phyloP scores from a whole-genome alignment of 179 eudicot species.

The Actinidia arguta region DNA sequence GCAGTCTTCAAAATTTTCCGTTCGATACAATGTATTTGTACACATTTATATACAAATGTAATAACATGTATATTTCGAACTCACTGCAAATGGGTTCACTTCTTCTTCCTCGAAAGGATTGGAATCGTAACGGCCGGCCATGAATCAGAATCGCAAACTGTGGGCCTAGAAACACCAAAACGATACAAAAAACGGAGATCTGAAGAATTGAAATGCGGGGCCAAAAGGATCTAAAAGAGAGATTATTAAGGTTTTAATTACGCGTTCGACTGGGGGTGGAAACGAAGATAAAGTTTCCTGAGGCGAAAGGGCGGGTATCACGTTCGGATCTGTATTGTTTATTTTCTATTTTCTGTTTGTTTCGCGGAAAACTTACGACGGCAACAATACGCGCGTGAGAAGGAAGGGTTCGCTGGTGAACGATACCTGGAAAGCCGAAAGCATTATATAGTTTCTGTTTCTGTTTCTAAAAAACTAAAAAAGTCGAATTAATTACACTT shows the following conservation, averaged over 20 bases:
- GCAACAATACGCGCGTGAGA: no score
- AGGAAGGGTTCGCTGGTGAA: no score
- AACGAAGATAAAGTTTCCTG: background rate
- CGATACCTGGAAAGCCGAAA: no score
- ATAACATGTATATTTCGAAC: background rate
- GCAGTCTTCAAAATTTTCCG: background rate
- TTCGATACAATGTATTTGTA: background rate
- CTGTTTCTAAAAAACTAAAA: no score
- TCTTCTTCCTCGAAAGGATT: conserved; percentile 39
- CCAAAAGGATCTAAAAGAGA: background rate
- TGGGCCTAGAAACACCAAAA: background rate
- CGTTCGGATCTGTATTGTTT: background rate
- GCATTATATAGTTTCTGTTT: no score
- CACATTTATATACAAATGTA: background rate
- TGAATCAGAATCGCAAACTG: conserved; percentile 3
- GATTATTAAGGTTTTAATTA: background rate
- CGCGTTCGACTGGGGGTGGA: background rate
- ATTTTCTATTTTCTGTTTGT: background rate
- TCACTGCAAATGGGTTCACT: conserved; percentile 44
- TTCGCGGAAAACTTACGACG: background rate
- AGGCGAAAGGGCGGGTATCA: background rate
- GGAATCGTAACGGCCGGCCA: conserved; percentile 37
- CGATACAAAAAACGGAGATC: background rate
- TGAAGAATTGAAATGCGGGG: background rate
- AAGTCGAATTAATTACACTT: no score